phyloP scores from a whole-genome alignment of 345 rosid genomes.

The Sisymbrium altissimum region DNA sequence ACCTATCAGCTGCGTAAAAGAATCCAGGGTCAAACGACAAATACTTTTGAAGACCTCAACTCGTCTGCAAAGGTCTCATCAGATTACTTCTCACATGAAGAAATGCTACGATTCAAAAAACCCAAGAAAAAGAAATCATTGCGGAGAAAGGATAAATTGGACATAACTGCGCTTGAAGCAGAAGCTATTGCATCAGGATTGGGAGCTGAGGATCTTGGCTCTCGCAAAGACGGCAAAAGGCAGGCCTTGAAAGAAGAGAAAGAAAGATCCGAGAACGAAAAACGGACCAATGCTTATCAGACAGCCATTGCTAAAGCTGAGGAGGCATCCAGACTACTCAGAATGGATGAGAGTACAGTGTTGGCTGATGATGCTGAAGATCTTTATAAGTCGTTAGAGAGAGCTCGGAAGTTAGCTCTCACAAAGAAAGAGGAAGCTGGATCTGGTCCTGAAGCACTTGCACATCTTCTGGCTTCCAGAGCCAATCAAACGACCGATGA shows the following conservation, averaged over 20 bases:
- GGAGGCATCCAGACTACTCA: conserved; percentile 78
- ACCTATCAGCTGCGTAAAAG: conserved; percentile 76
- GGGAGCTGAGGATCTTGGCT: conserved; percentile 87
- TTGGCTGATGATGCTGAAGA: conserved; percentile 87
- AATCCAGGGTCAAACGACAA: conserved; percentile 57
- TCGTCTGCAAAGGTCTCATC: conserved; percentile 60
- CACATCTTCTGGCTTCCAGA: conserved; percentile 56
- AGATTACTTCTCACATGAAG: conserved; percentile 86
- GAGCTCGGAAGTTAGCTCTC: conserved; percentile 79
- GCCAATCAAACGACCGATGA: conserved; percentile 44
- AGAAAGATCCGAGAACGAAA: conserved; percentile 74
- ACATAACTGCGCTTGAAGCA: conserved; percentile 84
- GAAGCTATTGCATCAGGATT: conserved; percentile 84
- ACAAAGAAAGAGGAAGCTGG: conserved; percentile 55
- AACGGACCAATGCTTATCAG: conserved; percentile 69
- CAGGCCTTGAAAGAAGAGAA: conserved; percentile 75
- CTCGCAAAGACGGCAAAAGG: conserved; percentile 80
- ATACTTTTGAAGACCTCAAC: conserved; percentile 63
- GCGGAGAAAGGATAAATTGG: conserved; percentile 85
- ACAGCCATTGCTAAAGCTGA: conserved; percentile 81
- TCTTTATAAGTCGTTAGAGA: conserved; percentile 72
- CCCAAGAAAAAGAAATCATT: conserved; percentile 88
- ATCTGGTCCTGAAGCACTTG: conserved; percentile 74
- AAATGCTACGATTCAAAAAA: conserved; percentile 81
- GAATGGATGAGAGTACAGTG: conserved; percentile 50